Evolutionary conservation across 1,284 basidiomycete genomes (phyloP).

Genomic region (Microbotryomycetes sp.): DNA sequence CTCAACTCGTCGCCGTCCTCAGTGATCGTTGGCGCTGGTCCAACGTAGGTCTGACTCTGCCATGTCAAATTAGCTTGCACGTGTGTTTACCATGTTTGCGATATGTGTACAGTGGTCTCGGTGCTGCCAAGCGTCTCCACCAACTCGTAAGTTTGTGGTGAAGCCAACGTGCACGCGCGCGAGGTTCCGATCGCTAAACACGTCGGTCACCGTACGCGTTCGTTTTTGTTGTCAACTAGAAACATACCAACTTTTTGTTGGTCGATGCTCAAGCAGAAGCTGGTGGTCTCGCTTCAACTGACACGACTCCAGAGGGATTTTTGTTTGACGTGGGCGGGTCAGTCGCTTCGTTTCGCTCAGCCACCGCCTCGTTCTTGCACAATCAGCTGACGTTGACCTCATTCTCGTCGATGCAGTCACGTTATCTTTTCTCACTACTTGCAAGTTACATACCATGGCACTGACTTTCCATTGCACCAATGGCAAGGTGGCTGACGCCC

Average conservation of each 20-base stretch:
- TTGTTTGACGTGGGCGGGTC: conserved; percentile 49
- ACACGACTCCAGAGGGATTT: conserved; percentile 50
- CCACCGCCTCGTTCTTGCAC: no score
- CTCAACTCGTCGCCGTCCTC: neutral
- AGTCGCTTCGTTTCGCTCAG: neutral
- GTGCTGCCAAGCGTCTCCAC: conserved; percentile 50
- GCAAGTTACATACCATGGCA: conserved; percentile 15
- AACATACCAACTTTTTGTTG: conserved; percentile 45
- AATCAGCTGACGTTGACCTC: neutral
- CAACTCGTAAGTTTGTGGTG: conserved; percentile 42
- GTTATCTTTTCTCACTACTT: conserved; percentile 53
- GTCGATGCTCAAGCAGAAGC: conserved; percentile 46
- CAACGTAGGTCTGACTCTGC: conserved; percentile 25
- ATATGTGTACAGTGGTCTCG: conserved; percentile 45
- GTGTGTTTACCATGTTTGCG: conserved; percentile 20
- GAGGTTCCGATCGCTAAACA: neutral
- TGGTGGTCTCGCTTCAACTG: conserved; percentile 51
- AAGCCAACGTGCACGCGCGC: neutral
- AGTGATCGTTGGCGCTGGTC: conserved; percentile 44
- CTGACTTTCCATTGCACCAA: neutral
- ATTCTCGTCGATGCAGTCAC: conserved; percentile 41
- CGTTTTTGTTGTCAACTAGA: conserved; percentile 36
- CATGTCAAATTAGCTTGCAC: neutral
- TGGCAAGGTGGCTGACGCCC: neutral
- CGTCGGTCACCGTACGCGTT: neutral